Percentiles rank a stretch among this genome's conserved stretches.
Evolutionary conservation across 1,139 yeast species (phyloP).

Genomic region (Fermentozyma sake): DNA sequence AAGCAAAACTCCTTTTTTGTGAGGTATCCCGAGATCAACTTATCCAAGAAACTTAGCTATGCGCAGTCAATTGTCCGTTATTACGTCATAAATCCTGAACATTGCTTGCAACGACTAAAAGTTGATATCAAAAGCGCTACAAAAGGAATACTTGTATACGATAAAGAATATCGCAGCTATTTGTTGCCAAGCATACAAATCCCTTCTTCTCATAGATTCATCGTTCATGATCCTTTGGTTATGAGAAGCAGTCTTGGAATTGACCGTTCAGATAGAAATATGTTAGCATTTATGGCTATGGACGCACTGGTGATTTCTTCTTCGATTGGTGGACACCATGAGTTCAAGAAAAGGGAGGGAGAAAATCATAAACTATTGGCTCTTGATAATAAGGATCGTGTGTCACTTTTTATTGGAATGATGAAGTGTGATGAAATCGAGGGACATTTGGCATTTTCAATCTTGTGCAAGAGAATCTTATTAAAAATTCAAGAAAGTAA

Average conservation of each 20-base stretch:
- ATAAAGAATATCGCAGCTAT: constrained; percentile 1
- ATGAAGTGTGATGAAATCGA: constrained; percentile 13
- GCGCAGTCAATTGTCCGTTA: constrained; percentile 12
- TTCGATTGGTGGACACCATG: constrained; percentile 1
- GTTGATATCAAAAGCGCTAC: constrained; percentile 9
- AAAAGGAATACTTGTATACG: constrained; percentile 7
- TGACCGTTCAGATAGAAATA: constrained; percentile 5
- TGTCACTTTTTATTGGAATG: constrained; percentile 6
- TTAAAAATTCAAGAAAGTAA: constrained; percentile 11
- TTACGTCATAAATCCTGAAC: constrained; percentile 11
- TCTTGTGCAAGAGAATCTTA: constrained; percentile 12
- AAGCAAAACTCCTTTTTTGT: constrained; percentile 10
- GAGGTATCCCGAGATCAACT: constrained; percentile 7
- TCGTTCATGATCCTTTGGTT: constrained; percentile 7
- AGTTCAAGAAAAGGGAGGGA: too few species aligned
- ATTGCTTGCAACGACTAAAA: constrained; percentile 10
- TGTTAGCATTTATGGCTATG: constrained; percentile 10
- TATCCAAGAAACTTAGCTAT: constrained; percentile 8
- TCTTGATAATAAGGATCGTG: neutral
- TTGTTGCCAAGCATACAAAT: constrained; percentile 1
- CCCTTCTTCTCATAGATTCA: constrained; percentile 3
- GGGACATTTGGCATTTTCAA: constrained; percentile 12
- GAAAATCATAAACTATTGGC: too few species aligned
- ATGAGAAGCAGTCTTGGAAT: constrained; percentile 6
- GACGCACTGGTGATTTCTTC: constrained; percentile 5